Conservation (phyloP, 2,329 filamentous ascomycete species). For the Tolypocladium amazonense region DNA sequence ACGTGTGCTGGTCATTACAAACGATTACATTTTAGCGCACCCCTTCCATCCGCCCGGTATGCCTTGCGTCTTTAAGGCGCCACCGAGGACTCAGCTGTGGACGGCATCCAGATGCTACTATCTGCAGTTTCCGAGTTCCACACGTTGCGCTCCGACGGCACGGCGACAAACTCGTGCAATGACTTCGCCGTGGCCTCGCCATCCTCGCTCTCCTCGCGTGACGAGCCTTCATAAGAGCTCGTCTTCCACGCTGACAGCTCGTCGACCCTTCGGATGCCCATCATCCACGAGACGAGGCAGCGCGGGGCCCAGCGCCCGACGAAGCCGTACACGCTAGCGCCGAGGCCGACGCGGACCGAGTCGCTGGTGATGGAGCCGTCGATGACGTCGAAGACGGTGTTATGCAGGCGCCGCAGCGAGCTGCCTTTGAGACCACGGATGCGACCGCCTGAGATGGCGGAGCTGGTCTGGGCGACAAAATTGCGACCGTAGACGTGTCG, state of each 20-base stretch:
- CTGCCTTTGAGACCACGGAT: conserved; percentile 56
- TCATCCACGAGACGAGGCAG: conserved; percentile 81
- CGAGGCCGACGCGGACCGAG: conserved; percentile 71
- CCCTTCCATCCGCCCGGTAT: background rate
- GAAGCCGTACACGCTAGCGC: conserved; percentile 73
- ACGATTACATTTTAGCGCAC: background rate
- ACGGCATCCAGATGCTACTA: conserved; percentile 33
- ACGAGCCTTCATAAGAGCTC: conserved; percentile 26
- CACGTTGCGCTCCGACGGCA: conserved; percentile 30
- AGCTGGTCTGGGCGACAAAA: conserved; percentile 44
- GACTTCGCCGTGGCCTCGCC: conserved; percentile 15
- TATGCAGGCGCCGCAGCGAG: conserved; percentile 68
- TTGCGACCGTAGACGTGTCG: conserved; percentile 52
- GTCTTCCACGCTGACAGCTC: conserved; percentile 45
- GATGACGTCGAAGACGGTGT: conserved; percentile 83
- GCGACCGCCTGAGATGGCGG: conserved; percentile 44
- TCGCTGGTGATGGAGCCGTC: conserved; percentile 50
- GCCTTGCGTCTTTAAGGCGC: background rate
- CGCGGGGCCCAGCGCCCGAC: conserved; percentile 73
- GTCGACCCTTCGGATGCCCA: conserved; percentile 61
- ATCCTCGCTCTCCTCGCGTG: conserved; percentile 24
- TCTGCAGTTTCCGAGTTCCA: conserved; percentile 31
- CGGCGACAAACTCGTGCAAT: conserved; percentile 39
- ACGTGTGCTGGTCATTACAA: background rate
- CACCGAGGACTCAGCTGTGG: conserved; percentile 11